Base-by-base conservation (phyloP, 2,329 filamentous ascomycete species). In the Venturiaceae sp. region DNA sequence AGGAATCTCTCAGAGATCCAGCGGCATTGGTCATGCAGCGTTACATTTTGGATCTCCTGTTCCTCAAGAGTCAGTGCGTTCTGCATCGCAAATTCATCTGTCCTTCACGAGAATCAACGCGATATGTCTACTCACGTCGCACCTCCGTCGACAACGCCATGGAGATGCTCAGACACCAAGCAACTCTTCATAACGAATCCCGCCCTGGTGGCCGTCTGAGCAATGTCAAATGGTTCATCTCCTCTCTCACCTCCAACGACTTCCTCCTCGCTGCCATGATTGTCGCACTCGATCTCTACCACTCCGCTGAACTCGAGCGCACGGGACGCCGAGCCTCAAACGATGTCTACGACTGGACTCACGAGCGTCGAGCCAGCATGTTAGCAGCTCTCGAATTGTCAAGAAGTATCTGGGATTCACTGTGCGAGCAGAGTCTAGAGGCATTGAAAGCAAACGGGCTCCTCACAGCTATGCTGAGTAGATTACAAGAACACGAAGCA, bases 221-320 rank as follows among this genome's bases (percentile, higher is more conserved):
- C 32, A 83, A 83, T 28, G 83, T 91, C 67, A 85, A 85, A 65
- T 92, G 87, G 83, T 90, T 88, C 66, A 84, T 95, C 59, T 86
- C 84, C 34, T 88, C 88, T 0, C 83, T 91, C 23, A 90, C 87
- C 1, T 89, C 87, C 9, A 87, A 88, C 66, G 92, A 96, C 67
- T 96, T 95, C 69, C 77, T 95, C 6, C 79, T 96, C 13, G 89
- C 90, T 2, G 89, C 88, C 4, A 95, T 94, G 80, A 82, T 96
- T 47, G 80, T 96, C 3, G 85, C 85, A 57, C 79, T 95, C 30
- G 92, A 96, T 66, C 79, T 96, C 1, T 88, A 94, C 66, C 86
- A 88, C 65, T 82, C 85, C 62, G 81, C 73, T 33, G 70, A 77
- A 57, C 62, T 68, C 1, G 75, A 78, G 60, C 67, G 71, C 7